phyloP scores from a whole-genome alignment of 2,329 filamentous ascomycete genomes.

The Alternaria novae-zelandiae region DNA sequence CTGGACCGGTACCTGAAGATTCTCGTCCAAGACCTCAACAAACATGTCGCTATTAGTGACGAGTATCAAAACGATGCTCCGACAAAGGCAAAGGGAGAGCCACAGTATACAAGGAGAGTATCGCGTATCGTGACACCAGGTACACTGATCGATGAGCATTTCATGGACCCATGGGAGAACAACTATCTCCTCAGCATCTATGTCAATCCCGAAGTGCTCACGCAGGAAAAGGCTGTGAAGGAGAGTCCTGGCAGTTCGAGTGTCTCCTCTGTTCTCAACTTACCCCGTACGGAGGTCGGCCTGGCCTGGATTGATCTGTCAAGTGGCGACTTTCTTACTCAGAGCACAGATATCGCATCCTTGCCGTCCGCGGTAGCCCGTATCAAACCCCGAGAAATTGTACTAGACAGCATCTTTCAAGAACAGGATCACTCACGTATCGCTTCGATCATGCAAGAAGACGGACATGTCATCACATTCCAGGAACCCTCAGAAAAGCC shows the following conservation, averaged over 20 bases:
- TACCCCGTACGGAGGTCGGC: slow-evolving; percentile 64
- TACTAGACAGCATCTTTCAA: slow-evolving; percentile 68
- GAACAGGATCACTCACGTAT: slow-evolving; percentile 65
- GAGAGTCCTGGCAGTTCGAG: slow-evolving; percentile 36
- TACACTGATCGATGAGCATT: slow-evolving; percentile 95
- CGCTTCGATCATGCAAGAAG: slow-evolving; percentile 73
- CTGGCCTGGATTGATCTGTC: slow-evolving; percentile 95
- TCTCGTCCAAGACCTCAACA: slow-evolving; percentile 87
- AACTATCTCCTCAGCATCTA: slow-evolving; percentile 90
- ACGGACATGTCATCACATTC: slow-evolving; percentile 78
- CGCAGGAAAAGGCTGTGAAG: slow-evolving; percentile 29
- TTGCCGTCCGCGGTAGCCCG: slow-evolving; percentile 83
- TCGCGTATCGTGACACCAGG: slow-evolving; percentile 90
- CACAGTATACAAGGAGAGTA: slow-evolving; percentile 84
- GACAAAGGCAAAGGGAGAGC: slow-evolving; percentile 75
- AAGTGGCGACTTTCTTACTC: slow-evolving; percentile 92
- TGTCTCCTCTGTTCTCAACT: slow-evolving; percentile 41
- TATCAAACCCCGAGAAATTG: slow-evolving; percentile 82
- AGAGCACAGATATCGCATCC: slow-evolving; percentile 71
- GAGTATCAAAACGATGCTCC: slow-evolving; percentile 80
- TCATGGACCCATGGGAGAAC: slow-evolving; percentile 91
- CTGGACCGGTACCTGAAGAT: slow-evolving; percentile 91
- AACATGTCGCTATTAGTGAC: slow-evolving; percentile 92
- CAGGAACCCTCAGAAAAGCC: slow-evolving; percentile 58
- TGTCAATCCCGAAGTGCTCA: slow-evolving; percentile 51